These are phyloP conservation scores for Cercospora sp. DNA, from an alignment of 2,329 filamentous ascomycete species.

Conservation along the genomic window DNA sequence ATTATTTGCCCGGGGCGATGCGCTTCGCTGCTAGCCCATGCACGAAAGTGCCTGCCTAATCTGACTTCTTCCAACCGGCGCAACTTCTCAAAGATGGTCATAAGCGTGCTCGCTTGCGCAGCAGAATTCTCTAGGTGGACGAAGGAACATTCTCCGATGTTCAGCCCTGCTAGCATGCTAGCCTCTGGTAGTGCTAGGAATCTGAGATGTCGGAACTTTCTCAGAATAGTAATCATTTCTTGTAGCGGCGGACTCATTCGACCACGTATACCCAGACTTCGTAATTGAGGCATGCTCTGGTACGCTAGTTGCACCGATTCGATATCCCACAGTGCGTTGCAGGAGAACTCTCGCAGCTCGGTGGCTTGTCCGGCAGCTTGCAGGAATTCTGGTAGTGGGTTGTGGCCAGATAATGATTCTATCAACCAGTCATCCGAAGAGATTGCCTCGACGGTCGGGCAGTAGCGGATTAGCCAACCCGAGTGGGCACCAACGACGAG, in stretches of 20 bases:
- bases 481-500: not conserved
- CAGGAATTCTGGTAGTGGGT: not conserved
- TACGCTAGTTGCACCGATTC: not conserved
- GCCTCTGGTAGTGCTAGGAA: not conserved
- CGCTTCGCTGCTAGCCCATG: not conserved
- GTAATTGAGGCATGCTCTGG: not conserved
- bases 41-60: not conserved
- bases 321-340: constrained; percentile 2
- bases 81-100: not conserved
- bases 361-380: not conserved
- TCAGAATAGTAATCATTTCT: not conserved
- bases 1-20: not conserved
- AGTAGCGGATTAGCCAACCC: not conserved
- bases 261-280: not conserved
- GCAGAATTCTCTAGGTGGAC: not conserved
- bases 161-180: not conserved
- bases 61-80: not conserved
- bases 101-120: not conserved
- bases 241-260: not conserved
- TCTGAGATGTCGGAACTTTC: not conserved
- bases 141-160: not conserved
- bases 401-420: not conserved
- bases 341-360: not conserved
- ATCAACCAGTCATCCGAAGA: constrained; percentile 9
- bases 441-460: not conserved